These are phyloP conservation scores for Auriculariales sp. DNA, from an alignment of 768 basidiomycete species.

Conservation along the genomic window DNA sequence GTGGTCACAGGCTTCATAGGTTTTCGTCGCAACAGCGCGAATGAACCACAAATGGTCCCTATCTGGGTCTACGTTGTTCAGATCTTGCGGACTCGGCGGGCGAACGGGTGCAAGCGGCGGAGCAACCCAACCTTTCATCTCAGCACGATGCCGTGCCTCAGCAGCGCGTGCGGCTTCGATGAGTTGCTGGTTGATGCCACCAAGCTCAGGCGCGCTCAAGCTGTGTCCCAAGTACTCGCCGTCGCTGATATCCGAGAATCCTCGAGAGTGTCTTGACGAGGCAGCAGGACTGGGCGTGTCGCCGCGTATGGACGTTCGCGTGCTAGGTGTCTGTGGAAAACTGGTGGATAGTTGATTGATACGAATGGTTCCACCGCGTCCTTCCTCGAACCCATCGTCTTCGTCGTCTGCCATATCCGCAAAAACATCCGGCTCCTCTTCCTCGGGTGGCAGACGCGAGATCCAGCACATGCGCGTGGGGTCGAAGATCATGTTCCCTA, in stretches of 20 bases:
- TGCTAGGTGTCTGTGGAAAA: neutral
- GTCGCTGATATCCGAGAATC: slow-evolving; percentile 66
- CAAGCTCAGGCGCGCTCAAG: slow-evolving; percentile 46
- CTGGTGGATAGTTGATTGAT: slow-evolving; percentile 27
- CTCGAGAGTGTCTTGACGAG: slow-evolving; percentile 36
- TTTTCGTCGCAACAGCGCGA: slow-evolving; percentile 58
- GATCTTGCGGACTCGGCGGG: slow-evolving; percentile 10
- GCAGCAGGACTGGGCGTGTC: slow-evolving; percentile 41
- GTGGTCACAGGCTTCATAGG: no score
- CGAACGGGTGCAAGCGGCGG: neutral
- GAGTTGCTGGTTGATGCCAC: slow-evolving; percentile 64
- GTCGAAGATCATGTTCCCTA: slow-evolving; percentile 98
- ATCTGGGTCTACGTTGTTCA: slow-evolving; percentile 27
- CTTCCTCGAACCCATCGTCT: slow-evolving; percentile 47
- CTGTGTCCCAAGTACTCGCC: slow-evolving; percentile 32
- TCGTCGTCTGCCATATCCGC: slow-evolving; percentile 87
- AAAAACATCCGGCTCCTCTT: slow-evolving; percentile 93
- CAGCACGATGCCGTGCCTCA: slow-evolving; percentile 67
- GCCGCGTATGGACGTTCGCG: slow-evolving; percentile 9
- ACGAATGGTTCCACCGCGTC: slow-evolving; percentile 68
- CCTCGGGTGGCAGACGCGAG: slow-evolving; percentile 68
- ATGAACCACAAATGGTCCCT: slow-evolving; percentile 66
- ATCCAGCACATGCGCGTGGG: slow-evolving; percentile 92
- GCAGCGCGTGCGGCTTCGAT: slow-evolving; percentile 56
- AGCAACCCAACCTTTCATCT: slow-evolving; percentile 69